A percentile compares a stretch with the other conserved stretches of the same genome.
phyloP scores from a whole-genome alignment of 2,329 filamentous ascomycete species.

The Gyromitra esculenta region DNA sequence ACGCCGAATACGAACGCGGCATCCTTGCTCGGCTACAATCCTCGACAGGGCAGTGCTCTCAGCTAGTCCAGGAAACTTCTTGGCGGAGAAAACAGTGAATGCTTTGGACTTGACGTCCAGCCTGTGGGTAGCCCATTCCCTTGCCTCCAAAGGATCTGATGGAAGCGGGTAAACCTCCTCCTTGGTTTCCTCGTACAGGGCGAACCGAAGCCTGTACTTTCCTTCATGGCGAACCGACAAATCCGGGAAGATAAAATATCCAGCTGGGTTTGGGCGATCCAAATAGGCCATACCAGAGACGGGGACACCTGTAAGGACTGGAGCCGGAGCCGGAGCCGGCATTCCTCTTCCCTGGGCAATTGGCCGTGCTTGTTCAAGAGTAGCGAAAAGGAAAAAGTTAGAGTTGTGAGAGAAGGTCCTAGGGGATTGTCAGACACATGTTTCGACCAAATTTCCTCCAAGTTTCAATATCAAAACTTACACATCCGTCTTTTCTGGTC shows the following conservation, averaged over 20 bases:
- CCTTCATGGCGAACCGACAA: slow-evolving; percentile 95
- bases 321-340: slow-evolving; percentile 74
- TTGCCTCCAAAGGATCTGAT: slow-evolving; percentile 72
- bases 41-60: slow-evolving; percentile 90
- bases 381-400: slow-evolving; percentile 97
- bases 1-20: slow-evolving; percentile 91
- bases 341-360: slow-evolving; percentile 83
- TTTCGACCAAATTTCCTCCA: slow-evolving; percentile 1
- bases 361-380: slow-evolving; percentile 83
- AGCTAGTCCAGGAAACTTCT: slow-evolving; percentile 95
- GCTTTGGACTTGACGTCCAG: slow-evolving; percentile 88
- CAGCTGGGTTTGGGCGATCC: slow-evolving; percentile 79
- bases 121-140: slow-evolving; percentile 60
- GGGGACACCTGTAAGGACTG: slow-evolving; percentile 91
- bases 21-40: slow-evolving; percentile 94
- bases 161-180: slow-evolving; percentile 58
- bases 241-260: slow-evolving; percentile 98
- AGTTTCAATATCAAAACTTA: slow-evolving; percentile 48
- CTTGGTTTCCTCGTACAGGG: slow-evolving; percentile 85
- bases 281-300: slow-evolving; percentile 96
- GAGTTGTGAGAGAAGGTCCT: slow-evolving; percentile 89
- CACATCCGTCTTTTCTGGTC: slow-evolving; percentile 62
- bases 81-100: slow-evolving; percentile 92
- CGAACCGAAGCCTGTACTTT: slow-evolving; percentile 88
- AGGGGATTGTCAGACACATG: slow-evolving; percentile 58